Base-by-base conservation (phyloP, 139 green algal species). In the Volvox reticuliferus region DNA sequence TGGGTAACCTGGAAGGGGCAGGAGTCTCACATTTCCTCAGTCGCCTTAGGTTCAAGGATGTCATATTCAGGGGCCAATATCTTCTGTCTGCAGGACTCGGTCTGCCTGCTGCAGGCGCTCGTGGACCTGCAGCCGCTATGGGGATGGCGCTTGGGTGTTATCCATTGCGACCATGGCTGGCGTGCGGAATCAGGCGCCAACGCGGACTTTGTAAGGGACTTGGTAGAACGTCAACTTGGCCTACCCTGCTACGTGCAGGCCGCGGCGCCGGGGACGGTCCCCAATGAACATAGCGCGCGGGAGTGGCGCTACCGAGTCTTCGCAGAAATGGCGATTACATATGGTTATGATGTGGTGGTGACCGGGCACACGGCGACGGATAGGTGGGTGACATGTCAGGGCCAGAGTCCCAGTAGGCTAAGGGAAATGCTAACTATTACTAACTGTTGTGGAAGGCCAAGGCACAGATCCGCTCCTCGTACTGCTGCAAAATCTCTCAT, bases 291-390 rank as follows among this genome's bases (percentile, higher is more conserved):
- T 0, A 35, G 18, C 1, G 93, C 93, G 32, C 88, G 93, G 0
- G 32, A 86, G 0, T 95, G 93, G 93, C 91, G 93, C n/a, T 93
- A 95, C 90, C 26, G 65, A 21, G 73, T 73, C 30, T 87, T 95
- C 5, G 50, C 14, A 1, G 26, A 28, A 22, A 79, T 93, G 73
- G 93, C 93, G 6, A 9, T 0, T 22, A 36, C 75, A 61, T 13
- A 80, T 19, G 91, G 91, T 30, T 95, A 88, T 84, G 78, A 67
- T 21, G 24, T 73, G 6, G 73, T 92, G 44, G 80, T 89, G 24
- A 93, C 89, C 17, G 92, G 84, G 20, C 93, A 95, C 91, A 95
- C 93, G n/a, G 91, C 91, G 3, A 94, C 79, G 14, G 93, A 95
- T 81, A 90, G 83, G 83, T 89, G 83, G 50, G 78, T 68, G 44